A percentile compares a stretch with the other conserved stretches of the same genome.
These are phyloP conservation scores for Spatholobus suberectus DNA, from an alignment of 306 rosid species.

Conservation along the genomic window DNA sequence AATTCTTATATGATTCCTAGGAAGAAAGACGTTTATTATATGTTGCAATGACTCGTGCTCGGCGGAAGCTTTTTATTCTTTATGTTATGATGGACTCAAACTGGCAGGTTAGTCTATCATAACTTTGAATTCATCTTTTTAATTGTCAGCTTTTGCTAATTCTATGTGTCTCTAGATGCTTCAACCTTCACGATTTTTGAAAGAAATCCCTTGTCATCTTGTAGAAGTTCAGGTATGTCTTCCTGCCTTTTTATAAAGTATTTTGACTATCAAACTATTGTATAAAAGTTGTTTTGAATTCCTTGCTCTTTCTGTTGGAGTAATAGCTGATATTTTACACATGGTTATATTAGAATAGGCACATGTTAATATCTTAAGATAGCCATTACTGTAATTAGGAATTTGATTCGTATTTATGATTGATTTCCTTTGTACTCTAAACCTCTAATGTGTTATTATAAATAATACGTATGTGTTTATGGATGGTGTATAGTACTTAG, in stretches of 20 bases:
- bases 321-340: not conserved
- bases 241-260: constrained; percentile 20
- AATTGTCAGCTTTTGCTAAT: constrained; percentile 17
- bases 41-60: constrained; percentile 99
- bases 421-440: too few species aligned
- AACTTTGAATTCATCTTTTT: not conserved
- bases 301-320: not conserved
- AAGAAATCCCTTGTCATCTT: constrained; percentile 86
- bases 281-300: constrained; percentile 10
- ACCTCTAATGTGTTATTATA: too few species aligned
- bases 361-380: too few species aligned
- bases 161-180: constrained; percentile 66
- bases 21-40: constrained; percentile 93
- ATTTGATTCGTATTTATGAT: too few species aligned
- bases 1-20: constrained; percentile 50
- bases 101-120: constrained; percentile 74
- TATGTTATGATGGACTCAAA: constrained; percentile 77
- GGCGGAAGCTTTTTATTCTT: constrained; percentile 70
- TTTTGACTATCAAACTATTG: constrained; percentile 13
- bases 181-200: constrained; percentile 92
- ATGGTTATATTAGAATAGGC: too few species aligned
- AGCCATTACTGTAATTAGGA: too few species aligned
- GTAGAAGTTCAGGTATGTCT: constrained; percentile 79
- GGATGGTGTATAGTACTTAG: not conserved
- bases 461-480: not conserved